These are phyloP conservation scores for Fusarium nurragi DNA, from an alignment of 2,329 filamentous ascomycete genomes.

Conservation along the genomic window DNA sequence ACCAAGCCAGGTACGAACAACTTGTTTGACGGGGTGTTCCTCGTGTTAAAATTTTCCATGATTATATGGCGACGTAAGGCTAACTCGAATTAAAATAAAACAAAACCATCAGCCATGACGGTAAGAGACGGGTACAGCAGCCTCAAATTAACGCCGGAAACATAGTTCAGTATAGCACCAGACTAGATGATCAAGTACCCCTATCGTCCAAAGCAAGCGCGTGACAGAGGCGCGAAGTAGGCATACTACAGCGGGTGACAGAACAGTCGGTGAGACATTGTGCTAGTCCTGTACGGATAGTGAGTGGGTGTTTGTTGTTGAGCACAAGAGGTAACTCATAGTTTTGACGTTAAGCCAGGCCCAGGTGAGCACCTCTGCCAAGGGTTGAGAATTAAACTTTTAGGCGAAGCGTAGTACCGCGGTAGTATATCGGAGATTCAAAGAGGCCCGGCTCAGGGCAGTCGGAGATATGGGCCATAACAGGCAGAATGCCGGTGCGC, in stretches of 20 bases:
- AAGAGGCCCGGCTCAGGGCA: background rate
- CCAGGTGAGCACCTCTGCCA: background rate
- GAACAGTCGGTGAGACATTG: constrained; percentile 31
- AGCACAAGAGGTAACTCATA: constrained; percentile 1
- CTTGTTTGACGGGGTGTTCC: background rate
- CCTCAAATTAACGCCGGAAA: constrained; percentile 13
- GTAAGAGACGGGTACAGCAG: background rate
- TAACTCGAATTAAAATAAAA: constrained; percentile 19
- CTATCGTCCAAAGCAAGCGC: constrained; percentile 12
- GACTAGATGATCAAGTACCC: constrained; percentile 22
- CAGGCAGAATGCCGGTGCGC: background rate
- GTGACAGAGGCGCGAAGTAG: constrained; percentile 18
- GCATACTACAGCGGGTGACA: background rate
- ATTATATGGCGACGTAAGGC: constrained; percentile 19
- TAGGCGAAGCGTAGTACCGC: constrained; percentile 24
- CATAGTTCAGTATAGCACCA: constrained; percentile 25
- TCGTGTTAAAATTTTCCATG: background rate
- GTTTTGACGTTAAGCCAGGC: background rate
- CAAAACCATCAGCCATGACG: too few species aligned
- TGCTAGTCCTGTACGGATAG: background rate
- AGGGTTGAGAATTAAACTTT: constrained; percentile 39
- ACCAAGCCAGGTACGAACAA: background rate
- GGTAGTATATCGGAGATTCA: too few species aligned
- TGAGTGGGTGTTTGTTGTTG: constrained; percentile 3
- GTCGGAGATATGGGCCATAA: background rate